phyloP scores from a whole-genome alignment of 2,329 filamentous ascomycete species.

The Colletotrichum eleusines region DNA sequence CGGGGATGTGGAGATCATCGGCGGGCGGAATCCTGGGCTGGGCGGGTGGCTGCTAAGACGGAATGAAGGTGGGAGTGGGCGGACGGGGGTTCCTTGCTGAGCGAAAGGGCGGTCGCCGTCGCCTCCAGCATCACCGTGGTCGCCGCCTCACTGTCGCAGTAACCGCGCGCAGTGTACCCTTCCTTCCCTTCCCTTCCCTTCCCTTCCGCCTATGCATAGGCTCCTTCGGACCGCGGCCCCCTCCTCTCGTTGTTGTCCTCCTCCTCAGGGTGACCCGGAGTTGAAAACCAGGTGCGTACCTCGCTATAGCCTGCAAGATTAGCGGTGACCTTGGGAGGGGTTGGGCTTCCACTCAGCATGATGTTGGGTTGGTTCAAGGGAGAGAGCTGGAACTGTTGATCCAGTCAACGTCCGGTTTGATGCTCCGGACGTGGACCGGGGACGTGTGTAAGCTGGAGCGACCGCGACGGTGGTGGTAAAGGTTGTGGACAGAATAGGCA shows the following conservation, averaged over 20 bases:
- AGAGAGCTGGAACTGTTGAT: neutral
- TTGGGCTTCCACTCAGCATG: neutral
- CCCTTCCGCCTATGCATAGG: neutral
- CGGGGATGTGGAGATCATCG: slow-evolving; percentile 16
- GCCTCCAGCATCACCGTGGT: slow-evolving; percentile 27
- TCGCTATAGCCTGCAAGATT: neutral
- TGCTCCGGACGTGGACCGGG: neutral
- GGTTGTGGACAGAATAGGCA: neutral
- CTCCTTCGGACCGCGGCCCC: neutral
- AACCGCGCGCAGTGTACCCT: neutral
- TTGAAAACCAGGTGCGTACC: neutral
- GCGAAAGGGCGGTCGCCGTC: slow-evolving; percentile 40
- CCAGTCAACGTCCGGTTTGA: neutral
- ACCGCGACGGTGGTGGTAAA: neutral
- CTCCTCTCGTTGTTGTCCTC: neutral
- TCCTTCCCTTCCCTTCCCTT: too few relatives aligned
- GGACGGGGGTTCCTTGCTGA: slow-evolving; percentile 36
- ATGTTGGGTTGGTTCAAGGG: neutral
- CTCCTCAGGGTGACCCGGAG: neutral
- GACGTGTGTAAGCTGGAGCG: neutral
- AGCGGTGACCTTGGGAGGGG: neutral
- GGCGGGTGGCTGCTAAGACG: neutral
- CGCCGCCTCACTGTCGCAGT: slow-evolving; percentile 29
- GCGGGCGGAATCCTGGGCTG: slow-evolving; percentile 15
- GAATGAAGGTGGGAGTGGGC: neutral